Evolutionary conservation across 1,139 yeast species (phyloP).

Genomic region (Candida anutae): DNA sequence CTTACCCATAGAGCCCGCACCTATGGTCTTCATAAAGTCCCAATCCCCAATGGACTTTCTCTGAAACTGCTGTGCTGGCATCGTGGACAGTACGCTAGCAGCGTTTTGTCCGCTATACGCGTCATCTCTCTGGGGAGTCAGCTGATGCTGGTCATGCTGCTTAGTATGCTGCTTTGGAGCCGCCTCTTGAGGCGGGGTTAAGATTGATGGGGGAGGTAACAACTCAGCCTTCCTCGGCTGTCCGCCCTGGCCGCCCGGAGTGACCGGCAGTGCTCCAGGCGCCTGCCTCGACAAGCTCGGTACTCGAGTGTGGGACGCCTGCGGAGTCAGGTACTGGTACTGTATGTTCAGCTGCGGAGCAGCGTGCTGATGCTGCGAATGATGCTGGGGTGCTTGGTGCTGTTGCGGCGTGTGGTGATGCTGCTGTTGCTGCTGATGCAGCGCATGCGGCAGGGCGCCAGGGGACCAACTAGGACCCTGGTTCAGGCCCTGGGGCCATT

Average conservation of each 20-base stretch:
- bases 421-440: conserved; percentile 5
- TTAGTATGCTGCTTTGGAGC: conserved; percentile 1
- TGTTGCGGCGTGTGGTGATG: conserved; percentile 6
- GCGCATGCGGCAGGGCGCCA: too few species aligned
- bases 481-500: too few species aligned
- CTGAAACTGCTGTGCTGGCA: conserved; percentile 54
- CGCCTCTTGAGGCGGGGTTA: conserved; percentile 7
- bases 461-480: too few species aligned
- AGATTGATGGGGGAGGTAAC: conserved; percentile 19
- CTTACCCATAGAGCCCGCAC: conserved; percentile 99
- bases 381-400: conserved; percentile 6
- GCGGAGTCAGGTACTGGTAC: conserved; percentile 5
- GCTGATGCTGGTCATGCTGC: conserved; percentile 4
- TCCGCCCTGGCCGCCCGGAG: conserved; percentile 6
- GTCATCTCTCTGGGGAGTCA: conserved; percentile 4
- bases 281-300: conserved; percentile 3
- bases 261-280: too few species aligned
- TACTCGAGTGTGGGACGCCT: conserved; percentile 3
- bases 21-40: conserved; percentile 92
- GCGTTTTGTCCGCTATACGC: conserved; percentile 1
- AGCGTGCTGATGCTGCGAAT: conserved; percentile 10
- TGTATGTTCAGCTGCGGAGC: conserved; percentile 11
- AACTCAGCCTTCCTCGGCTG: conserved; percentile 12
- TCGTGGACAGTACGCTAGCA: conserved; percentile 1
- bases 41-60: conserved; percentile 92